Evolutionary conservation across 1,284 basidiomycete genomes (phyloP).

Genomic region (Coniophora puteana): DNA sequence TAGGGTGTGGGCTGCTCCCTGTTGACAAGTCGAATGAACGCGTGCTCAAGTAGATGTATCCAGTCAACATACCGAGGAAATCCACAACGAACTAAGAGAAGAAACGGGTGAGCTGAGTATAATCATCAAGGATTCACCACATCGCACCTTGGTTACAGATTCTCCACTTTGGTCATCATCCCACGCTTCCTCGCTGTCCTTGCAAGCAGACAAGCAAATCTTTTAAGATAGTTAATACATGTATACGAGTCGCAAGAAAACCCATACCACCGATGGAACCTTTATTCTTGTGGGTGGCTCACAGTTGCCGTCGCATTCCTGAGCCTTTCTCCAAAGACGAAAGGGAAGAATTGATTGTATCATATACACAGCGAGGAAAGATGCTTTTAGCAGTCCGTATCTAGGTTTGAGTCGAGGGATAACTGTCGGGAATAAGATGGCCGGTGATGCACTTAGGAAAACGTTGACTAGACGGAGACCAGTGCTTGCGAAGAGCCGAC

Average conservation of each 20-base stretch:
- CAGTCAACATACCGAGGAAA: constrained; percentile 2
- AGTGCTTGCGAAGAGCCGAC: not conserved
- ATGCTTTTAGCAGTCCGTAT: not conserved
- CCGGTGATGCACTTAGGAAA: not conserved
- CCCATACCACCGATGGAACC: constrained; percentile 17
- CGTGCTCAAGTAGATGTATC: not conserved
- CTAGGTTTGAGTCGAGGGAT: constrained; percentile 3
- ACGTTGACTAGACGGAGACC: not conserved
- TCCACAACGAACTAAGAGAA: constrained; percentile 22
- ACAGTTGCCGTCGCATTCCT: not conserved
- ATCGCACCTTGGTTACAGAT: constrained; percentile 24
- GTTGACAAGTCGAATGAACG: not conserved
- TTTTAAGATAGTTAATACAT: too few relatives aligned
- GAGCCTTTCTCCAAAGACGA: constrained; percentile 12
- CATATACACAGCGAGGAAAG: not conserved
- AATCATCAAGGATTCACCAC: not conserved
- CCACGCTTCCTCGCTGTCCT: constrained; percentile 18
- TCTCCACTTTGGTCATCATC: constrained; percentile 14
- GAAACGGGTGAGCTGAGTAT: not conserved
- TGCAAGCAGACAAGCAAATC: constrained; percentile 28
- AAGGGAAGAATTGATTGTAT: not conserved
- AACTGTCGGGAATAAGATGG: not conserved
- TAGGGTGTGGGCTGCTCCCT: constrained; percentile 11
- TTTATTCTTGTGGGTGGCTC: constrained; percentile 2
- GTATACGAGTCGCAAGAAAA: too few relatives aligned